Conservation (phyloP, 1,284 basidiomycete genomes). For the Tremellales sp. region DNA sequence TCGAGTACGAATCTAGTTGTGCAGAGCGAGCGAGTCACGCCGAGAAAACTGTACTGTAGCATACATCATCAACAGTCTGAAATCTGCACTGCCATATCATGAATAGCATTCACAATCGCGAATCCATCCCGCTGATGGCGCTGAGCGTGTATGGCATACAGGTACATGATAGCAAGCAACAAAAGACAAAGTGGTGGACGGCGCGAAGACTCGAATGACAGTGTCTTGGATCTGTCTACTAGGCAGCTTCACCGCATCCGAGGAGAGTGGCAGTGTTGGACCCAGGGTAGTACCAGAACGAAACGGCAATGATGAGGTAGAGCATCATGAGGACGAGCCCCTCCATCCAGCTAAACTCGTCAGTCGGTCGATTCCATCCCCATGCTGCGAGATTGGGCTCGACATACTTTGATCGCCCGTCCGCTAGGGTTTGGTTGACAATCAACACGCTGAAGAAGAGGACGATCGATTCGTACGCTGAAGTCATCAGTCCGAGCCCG, state of each 20-base stretch:
- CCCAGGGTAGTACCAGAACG: constrained; percentile 43
- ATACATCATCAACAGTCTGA: too few relatives aligned
- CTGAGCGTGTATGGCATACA: too few relatives aligned
- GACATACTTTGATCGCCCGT: constrained; percentile 52
- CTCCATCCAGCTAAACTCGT: constrained; percentile 46
- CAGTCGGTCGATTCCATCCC: background rate
- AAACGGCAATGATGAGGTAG: constrained; percentile 48
- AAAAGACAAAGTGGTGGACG: too few relatives aligned
- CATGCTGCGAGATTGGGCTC: background rate
- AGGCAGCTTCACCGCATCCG: constrained; percentile 22
- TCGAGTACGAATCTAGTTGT: too few relatives aligned
- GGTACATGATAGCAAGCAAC: too few relatives aligned
- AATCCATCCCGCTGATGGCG: too few relatives aligned
- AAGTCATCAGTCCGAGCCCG: background rate
- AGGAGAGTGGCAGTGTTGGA: constrained; percentile 37
- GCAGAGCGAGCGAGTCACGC: too few relatives aligned
- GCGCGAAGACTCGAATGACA: too few relatives aligned
- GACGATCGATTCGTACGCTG: constrained; percentile 49
- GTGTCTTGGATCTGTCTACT: background rate
- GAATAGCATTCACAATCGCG: too few relatives aligned
- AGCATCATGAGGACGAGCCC: constrained; percentile 56
- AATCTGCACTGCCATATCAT: too few relatives aligned
- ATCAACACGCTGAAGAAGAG: constrained; percentile 66
- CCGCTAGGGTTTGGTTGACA: constrained; percentile 73
- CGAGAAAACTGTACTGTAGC: too few relatives aligned